Base-by-base conservation (phyloP, 2,329 filamentous ascomycete genomes). In the Pseudogymnoascus sp. region DNA sequence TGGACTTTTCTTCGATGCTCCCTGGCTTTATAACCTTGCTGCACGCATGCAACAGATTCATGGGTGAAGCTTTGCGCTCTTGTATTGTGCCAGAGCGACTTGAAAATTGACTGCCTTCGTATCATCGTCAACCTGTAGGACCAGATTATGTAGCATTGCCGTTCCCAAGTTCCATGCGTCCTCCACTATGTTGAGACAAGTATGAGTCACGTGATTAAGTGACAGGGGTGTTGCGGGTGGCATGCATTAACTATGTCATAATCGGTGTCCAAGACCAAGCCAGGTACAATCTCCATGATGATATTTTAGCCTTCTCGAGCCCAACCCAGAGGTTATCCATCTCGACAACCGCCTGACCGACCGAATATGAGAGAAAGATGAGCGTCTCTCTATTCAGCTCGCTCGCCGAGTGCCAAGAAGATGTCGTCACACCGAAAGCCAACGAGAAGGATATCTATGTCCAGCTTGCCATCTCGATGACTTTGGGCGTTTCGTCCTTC, bases 381-480 rank as follows among this genome's bases (percentile, higher is more conserved):
- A 54, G 47, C 28, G 4, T 18, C 47, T 33, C 25, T 54, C 25
- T 54, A 5, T 54, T 54, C 47, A 54, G 47, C 47, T 54, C 47
- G n/a, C 33, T 58, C 57, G 6, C 35, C 14, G 58, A 12, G 38
- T 60, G 58, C 28, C 18, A 60, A 35, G 36, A 60, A 16, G 58
- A 60, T 60, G 38, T 60, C 14, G 50, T 43, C 28, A 60, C 16
- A 18, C 58, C 41, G 6, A 67, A 67, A 16, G 62, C 63, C 30
- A 61, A 35, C 20, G 65, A 69, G 60, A 67, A 63, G 16, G 63
- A 71, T 59, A 68, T 69, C 39, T 66, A 66, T 30, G 83, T 87
- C 60, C 90, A 95, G 76, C 81, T 92, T 59, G 81, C 86, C 63
- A 79, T 95, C 68, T 93, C 90, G 6, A 72, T 89, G 41, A 76